A percentile compares a stretch with the other conserved stretches of the same genome.
These are phyloP conservation scores for Nitzschia inconspicua DNA, from an alignment of 108 stramenopile genomes.

Conservation along the genomic window DNA sequence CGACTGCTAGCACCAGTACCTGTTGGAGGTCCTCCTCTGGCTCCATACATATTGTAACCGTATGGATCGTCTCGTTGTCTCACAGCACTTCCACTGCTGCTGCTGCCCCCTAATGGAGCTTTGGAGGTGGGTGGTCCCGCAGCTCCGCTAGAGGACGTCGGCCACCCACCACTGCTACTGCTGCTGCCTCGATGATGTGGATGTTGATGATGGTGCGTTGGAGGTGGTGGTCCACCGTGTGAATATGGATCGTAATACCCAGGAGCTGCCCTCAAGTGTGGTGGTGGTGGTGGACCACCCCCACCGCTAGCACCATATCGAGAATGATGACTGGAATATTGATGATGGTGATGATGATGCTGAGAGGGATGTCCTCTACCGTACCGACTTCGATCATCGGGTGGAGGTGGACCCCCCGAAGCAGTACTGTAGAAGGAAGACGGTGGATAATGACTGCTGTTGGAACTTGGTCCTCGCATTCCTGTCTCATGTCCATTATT, in stretches of 20 bases:
- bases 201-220: conserved; percentile 2
- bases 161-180: conserved; percentile 8
- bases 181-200: conserved; percentile 10
- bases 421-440: conserved; percentile 2
- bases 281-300: conserved; percentile 9
- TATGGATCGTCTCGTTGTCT: neutral
- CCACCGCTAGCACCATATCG: neutral
- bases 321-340: neutral
- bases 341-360: conserved; percentile 5
- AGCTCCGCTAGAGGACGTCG: conserved; percentile 1
- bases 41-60: neutral
- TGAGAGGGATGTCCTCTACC: conserved; percentile 3
- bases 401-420: neutral
- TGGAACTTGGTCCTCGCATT: conserved; percentile 3
- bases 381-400: conserved; percentile 4
- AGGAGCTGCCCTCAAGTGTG: neutral
- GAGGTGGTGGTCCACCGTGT: conserved; percentile 1
- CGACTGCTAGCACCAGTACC: neutral
- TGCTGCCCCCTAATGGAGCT: neutral
- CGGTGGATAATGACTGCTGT: conserved; percentile 9
- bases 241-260: conserved; percentile 5
- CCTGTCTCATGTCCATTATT: neutral
- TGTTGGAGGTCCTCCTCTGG: neutral
- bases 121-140: neutral
- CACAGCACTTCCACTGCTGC: neutral